These are phyloP conservation scores for Ochromonas danica DNA, from an alignment of 108 stramenopile species.

Conservation along the genomic window DNA sequence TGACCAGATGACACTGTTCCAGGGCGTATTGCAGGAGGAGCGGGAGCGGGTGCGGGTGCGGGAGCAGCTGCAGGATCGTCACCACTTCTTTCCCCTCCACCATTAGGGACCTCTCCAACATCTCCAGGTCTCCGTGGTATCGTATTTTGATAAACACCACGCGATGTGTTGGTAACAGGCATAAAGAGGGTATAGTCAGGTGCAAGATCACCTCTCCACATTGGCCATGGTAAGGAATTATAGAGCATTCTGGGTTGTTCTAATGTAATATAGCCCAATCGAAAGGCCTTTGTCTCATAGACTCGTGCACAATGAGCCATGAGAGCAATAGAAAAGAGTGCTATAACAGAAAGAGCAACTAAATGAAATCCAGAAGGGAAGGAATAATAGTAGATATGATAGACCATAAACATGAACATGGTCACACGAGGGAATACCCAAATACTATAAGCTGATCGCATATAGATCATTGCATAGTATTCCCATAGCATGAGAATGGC, in stretches of 20 bases:
- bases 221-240: slow-evolving; percentile 21
- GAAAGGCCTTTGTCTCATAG: slow-evolving; percentile 10
- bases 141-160: slow-evolving; percentile 16
- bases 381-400: slow-evolving; percentile 35
- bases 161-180: not conserved
- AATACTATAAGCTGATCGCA: slow-evolving; percentile 14
- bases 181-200: slow-evolving; percentile 28
- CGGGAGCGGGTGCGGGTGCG: not conserved
- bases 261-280: not conserved
- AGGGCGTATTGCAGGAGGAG: not conserved
- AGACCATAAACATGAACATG: not conserved
- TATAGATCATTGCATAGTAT: slow-evolving; percentile 34
- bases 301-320: slow-evolving; percentile 26
- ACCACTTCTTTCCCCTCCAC: not conserved
- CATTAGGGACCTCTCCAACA: not conserved
- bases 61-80: not conserved
- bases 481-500: slow-evolving; percentile 34
- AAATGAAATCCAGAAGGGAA: slow-evolving; percentile 34
- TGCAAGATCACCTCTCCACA: slow-evolving; percentile 12
- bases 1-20: not conserved
- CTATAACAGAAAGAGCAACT: not conserved
- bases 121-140: not conserved
- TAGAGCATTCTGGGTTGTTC: slow-evolving; percentile 31
- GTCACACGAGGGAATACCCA: not conserved
- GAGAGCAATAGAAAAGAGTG: not conserved